These are phyloP conservation scores for Geranium rotundifolium DNA, from an alignment of 345 rosid genomes.

Conservation along the genomic window DNA sequence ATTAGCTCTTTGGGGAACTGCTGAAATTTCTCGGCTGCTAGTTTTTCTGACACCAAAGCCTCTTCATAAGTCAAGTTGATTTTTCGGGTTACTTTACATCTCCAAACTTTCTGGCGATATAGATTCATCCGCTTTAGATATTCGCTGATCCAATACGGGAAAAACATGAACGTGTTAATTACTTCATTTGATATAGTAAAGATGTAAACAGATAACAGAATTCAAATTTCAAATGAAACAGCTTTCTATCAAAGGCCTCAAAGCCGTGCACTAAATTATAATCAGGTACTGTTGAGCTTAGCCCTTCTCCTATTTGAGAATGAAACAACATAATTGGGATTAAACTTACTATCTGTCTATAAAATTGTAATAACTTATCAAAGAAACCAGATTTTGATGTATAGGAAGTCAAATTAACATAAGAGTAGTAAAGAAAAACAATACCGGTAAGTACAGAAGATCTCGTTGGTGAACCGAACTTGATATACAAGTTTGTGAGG, in stretches of 20 bases:
- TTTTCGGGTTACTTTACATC: constrained; percentile 75
- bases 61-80: constrained; percentile 79
- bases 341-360: background rate
- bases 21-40: constrained; percentile 59
- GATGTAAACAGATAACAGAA: background rate
- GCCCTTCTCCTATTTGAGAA: background rate
- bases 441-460: constrained; percentile 68
- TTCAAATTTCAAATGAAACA: background rate
- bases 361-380: background rate
- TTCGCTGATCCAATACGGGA: constrained; percentile 41
- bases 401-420: no score
- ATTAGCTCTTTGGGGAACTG: constrained; percentile 64
- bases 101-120: constrained; percentile 75
- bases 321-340: background rate
- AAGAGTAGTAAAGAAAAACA: constrained; percentile 35
- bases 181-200: background rate
- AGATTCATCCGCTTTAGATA: constrained; percentile 70
- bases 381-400: background rate
- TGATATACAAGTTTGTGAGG: constrained; percentile 68
- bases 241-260: background rate
- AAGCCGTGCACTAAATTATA: background rate
- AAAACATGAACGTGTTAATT: constrained; percentile 11
- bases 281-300: background rate
- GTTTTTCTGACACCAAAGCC: constrained; percentile 92
- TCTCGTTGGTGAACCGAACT: constrained; percentile 90